Conservation (phyloP, 495 filamentous ascomycete species). For the Lichina pygmaea region DNA sequence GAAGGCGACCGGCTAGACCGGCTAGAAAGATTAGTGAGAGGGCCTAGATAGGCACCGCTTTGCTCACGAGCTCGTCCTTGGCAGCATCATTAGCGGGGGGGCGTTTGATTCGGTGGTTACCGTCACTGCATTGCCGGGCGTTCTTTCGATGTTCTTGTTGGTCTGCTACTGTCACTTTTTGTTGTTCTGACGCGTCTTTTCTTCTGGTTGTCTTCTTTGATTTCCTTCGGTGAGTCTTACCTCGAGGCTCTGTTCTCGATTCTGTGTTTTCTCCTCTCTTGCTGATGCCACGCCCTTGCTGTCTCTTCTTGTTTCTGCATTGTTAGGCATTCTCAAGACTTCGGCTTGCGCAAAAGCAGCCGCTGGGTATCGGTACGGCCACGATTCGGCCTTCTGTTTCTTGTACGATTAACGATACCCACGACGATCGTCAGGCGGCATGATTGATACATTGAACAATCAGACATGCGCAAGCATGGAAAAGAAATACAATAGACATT, state of each 20-base stretch:
- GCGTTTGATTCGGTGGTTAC: neutral
- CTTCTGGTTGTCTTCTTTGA: neutral
- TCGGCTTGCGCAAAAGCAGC: neutral
- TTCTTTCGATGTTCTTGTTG: neutral
- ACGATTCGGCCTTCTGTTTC: too few relatives aligned
- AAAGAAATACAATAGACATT: too few relatives aligned
- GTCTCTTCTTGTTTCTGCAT: neutral
- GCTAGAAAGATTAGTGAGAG: too few relatives aligned
- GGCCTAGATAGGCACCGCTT: too few relatives aligned
- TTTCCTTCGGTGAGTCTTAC: neutral
- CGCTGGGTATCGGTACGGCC: too few relatives aligned
- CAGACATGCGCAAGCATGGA: too few relatives aligned
- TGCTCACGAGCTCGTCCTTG: too few relatives aligned
- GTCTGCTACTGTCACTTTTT: neutral
- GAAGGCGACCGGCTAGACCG: neutral
- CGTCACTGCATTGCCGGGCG: neutral
- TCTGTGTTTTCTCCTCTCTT: neutral
- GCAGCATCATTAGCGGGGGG: neutral
- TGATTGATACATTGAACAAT: too few relatives aligned
- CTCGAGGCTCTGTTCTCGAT: too few relatives aligned
- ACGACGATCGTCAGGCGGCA: too few relatives aligned
- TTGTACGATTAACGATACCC: too few relatives aligned
- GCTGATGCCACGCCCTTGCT: neutral
- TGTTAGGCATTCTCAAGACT: neutral
- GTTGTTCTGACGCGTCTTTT: neutral